phyloP scores from a whole-genome alignment of 768 basidiomycete genomes.

The Calocybe cyanea region DNA sequence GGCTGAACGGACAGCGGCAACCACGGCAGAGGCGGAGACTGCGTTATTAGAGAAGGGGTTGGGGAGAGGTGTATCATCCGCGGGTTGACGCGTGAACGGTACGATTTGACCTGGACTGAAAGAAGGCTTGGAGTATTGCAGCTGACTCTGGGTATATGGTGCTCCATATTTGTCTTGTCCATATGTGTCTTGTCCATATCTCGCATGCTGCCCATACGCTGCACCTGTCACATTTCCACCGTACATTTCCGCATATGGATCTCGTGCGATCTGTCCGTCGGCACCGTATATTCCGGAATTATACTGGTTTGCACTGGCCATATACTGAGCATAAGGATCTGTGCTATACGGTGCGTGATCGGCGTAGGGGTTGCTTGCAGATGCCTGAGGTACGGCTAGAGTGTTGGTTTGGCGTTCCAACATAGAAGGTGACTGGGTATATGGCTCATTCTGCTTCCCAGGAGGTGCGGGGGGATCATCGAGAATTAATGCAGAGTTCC shows the following conservation, averaged over 20 bases:
- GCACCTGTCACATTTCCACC: slow-evolving; percentile 7
- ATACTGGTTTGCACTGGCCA: slow-evolving; percentile 14
- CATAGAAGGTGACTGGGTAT: slow-evolving; percentile 28
- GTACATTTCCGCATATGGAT: slow-evolving; percentile 14
- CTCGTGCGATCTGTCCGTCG: slow-evolving; percentile 15
- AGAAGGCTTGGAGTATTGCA: slow-evolving; percentile 10
- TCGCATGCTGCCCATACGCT: slow-evolving; percentile 11
- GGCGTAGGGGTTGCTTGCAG: slow-evolving; percentile 12
- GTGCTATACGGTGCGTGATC: slow-evolving; percentile 9
- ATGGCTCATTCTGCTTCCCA: slow-evolving; percentile 14
- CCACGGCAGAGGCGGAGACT: slow-evolving; percentile 6
- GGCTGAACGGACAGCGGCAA: slow-evolving; percentile 8
- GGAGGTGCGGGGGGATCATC: slow-evolving; percentile 18
- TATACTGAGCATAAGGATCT: slow-evolving; percentile 16
- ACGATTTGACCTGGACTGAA: slow-evolving; percentile 4
- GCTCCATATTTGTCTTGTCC: slow-evolving; percentile 6
- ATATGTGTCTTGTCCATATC: slow-evolving; percentile 9
- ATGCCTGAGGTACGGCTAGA: slow-evolving; percentile 15
- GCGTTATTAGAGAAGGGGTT: slow-evolving; percentile 10
- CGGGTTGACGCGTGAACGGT: not conserved
- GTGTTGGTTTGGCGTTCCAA: slow-evolving; percentile 24
- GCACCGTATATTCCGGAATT: slow-evolving; percentile 17
- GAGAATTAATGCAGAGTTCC: slow-evolving; percentile 44
- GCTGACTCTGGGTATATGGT: slow-evolving; percentile 10
- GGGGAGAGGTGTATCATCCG: slow-evolving; percentile 1